phyloP scores from a whole-genome alignment of 1,284 basidiomycete genomes.

The Boletus smithii region DNA sequence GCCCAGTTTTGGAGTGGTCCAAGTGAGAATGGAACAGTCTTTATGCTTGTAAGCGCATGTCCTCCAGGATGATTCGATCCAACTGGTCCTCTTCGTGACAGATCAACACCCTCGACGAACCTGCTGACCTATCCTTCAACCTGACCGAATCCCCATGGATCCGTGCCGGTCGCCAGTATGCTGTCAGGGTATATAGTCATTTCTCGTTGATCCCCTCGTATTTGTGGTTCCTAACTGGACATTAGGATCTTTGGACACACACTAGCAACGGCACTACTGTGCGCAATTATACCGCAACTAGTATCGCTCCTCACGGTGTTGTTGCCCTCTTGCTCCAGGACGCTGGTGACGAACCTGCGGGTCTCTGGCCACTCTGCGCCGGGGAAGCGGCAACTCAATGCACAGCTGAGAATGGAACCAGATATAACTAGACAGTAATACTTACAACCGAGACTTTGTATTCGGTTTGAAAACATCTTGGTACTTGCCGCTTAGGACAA shows the following conservation, averaged over 20 bases:
- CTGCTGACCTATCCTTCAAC: constrained; percentile 57
- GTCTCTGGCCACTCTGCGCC: constrained; percentile 44
- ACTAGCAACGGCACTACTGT: constrained; percentile 64
- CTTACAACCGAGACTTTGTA: too few relatives aligned
- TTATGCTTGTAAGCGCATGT: constrained; percentile 48
- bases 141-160: constrained; percentile 70
- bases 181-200: constrained; percentile 45
- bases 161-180: constrained; percentile 59
- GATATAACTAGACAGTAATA: constrained; percentile 25
- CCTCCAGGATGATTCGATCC: neutral
- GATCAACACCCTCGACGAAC: constrained; percentile 51
- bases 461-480: too few relatives aligned
- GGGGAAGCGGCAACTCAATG: constrained; percentile 27
- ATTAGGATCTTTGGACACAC: constrained; percentile 65
- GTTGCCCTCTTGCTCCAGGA: constrained; percentile 62
- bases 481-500: too few relatives aligned
- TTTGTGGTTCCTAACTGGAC: neutral
- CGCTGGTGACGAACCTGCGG: constrained; percentile 61
- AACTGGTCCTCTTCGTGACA: constrained; percentile 18
- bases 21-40: constrained; percentile 49
- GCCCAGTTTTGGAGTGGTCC: constrained; percentile 60
- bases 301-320: constrained; percentile 61
- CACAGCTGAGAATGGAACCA: constrained; percentile 31
- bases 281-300: constrained; percentile 54
- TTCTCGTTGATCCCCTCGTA: neutral